Base-by-base conservation (phyloP, 331 rosid genomes). In the Malus hybrid region DNA sequence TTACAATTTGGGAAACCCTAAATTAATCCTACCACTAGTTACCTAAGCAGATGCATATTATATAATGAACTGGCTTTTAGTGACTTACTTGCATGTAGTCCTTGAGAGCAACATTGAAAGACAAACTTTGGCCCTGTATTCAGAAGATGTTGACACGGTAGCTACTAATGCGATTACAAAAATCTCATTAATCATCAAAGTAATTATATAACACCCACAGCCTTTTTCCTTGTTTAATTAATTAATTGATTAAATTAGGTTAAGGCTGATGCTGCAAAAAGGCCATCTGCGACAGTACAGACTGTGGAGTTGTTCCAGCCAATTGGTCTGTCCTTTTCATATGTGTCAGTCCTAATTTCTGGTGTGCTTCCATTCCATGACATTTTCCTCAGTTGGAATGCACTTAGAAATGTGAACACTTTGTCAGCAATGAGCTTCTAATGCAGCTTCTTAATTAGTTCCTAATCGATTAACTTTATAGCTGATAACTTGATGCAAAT, bases 401-500 rank as follows among this genome's bases (percentile, higher is more conserved):
- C 85, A 74, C 76, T 22, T 52, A n/a, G 2, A 57, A 85, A 62
- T 32, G 33, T 6, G 16, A 73, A 54, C 66, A 77, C 54, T 73
- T 81, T 76, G 81, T 70, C 22, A 42, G 82, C 33, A 78, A 77
- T 34, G 66, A 13, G 66, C 20, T 33, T 11, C 65, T 31, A 65
- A 65, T 9, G 46, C 28, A 10, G 44, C 60, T 54, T 9, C 24
- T 29, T 74, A 24, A 65, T 19, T 70, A 50, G 9, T 70, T 22
- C 24, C 36, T 29, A 36, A 66, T 52, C 24, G 10, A 24, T 75
- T 11, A 59, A 31, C 46, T 50, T 46, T 77, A 7, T 22, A n/a
- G 27, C 22, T 62, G 72, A 36, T 74, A 54, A 81, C 73, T 84
- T 88, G 87, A 84, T 80, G 78, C 79, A 42, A 77, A 83, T 84